Conservation (phyloP, 371 early-diverging fungal genomes). For the Mucor piriformis region DNA sequence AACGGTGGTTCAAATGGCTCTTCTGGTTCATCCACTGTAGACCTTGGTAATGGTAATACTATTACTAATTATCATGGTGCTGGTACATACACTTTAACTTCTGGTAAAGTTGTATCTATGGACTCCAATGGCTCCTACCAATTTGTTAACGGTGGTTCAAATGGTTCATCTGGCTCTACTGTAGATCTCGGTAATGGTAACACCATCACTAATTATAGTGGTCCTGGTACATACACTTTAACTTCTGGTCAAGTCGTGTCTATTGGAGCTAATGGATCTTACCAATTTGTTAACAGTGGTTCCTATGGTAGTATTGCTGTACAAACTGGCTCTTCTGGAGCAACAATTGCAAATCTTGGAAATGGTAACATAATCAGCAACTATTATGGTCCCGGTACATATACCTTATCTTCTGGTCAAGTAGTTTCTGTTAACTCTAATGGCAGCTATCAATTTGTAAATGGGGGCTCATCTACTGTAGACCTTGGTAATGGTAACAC, state of each 20-base stretch:
- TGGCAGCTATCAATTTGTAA: not conserved
- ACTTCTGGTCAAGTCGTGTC: not conserved
- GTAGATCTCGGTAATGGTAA: not conserved
- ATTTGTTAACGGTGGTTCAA: not conserved
- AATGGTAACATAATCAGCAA: not conserved
- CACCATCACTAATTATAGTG: constrained; percentile 1
- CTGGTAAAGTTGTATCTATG: constrained; percentile 9
- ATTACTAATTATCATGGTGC: constrained; percentile 1
- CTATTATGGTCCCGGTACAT: not conserved
- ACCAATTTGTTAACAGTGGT: not conserved
- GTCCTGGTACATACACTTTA: constrained; percentile 6
- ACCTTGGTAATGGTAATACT: not conserved
- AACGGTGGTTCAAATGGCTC: not conserved
- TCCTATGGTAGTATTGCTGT: not conserved
- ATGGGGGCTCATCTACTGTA: not conserved
- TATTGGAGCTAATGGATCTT: not conserved
- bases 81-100: constrained; percentile 3
- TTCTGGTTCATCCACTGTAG: not conserved
- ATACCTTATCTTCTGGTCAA: not conserved
- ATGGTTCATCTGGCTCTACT: not conserved
- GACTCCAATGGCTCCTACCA: not conserved
- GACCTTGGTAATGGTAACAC: no score
- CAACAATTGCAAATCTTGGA: not conserved
- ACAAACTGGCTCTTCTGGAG: not conserved
- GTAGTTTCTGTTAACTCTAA: not conserved